These are phyloP conservation scores for Neotropicomus parvogracilis DNA, from an alignment of 1,284 basidiomycete genomes.

Conservation along the genomic window DNA sequence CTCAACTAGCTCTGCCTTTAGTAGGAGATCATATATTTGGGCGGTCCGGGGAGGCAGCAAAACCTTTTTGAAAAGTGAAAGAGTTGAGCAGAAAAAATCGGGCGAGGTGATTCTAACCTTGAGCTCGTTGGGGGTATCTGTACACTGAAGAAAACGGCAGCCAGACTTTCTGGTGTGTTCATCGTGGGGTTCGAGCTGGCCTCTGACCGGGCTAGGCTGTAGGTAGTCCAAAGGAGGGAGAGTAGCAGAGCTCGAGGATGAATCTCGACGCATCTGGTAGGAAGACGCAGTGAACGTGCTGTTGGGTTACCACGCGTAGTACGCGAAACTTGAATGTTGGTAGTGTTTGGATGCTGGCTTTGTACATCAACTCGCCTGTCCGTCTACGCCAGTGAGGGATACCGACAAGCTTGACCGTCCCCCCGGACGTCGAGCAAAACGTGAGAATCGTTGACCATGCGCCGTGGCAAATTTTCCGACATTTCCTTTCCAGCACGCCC, in stretches of 20 bases:
- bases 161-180: slow-evolving; percentile 46
- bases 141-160: slow-evolving; percentile 69
- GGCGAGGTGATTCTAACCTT: slow-evolving; percentile 41
- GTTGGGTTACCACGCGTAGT: slow-evolving; percentile 8
- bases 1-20: slow-evolving; percentile 57
- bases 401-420: background rate
- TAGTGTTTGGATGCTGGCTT: slow-evolving; percentile 25
- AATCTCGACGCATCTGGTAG: slow-evolving; percentile 27
- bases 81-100: slow-evolving; percentile 10
- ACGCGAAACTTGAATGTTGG: background rate
- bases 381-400: no score
- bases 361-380: slow-evolving; percentile 23
- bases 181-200: slow-evolving; percentile 64
- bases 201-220: slow-evolving; percentile 61
- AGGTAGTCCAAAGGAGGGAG: slow-evolving; percentile 48
- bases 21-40: slow-evolving; percentile 59
- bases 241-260: slow-evolving; percentile 23
- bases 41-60: slow-evolving; percentile 69
- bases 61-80: slow-evolving; percentile 42
- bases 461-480: slow-evolving; percentile 12
- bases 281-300: no score
- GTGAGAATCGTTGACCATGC: slow-evolving; percentile 7
- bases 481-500: background rate
- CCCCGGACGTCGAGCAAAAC: background rate
- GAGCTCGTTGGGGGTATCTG: slow-evolving; percentile 69